Evolutionary conservation across 805 yeast species (phyloP).

Genomic region (Blastobotrys americana): DNA sequence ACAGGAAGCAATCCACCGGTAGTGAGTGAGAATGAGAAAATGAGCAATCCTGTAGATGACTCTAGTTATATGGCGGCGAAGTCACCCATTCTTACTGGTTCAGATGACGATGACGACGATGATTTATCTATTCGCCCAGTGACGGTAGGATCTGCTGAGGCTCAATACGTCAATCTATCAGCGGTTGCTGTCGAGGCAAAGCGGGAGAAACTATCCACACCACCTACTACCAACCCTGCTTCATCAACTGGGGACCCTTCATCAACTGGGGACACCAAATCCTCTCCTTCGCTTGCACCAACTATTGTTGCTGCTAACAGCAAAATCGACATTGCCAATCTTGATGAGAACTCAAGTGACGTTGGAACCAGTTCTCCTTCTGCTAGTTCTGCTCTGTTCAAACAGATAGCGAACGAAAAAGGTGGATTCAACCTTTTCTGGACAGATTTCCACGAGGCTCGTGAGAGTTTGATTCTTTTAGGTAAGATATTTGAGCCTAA

Average conservation of each 20-base stretch:
- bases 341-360: no score
- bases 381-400: conserved; percentile 1
- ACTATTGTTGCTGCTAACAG: no score
- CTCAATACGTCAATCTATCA: no score
- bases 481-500: conserved; percentile 65
- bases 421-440: conserved; percentile 71
- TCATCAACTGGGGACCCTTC: no score
- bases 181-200: no score
- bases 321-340: no score
- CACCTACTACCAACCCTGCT: no score
- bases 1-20: no score
- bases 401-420: conserved; percentile 33
- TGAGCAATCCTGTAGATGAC: conserved; percentile 3
- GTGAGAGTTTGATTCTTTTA: conserved; percentile 59
- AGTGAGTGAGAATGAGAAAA: neutral
- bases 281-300: no score
- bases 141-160: neutral
- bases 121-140: conserved; percentile 22
- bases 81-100: conserved; percentile 20
- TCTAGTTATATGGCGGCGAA: conserved; percentile 3
- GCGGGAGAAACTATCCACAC: no score
- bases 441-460: conserved; percentile 82
- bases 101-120: conserved; percentile 27
- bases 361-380: no score
- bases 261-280: no score